These are phyloP conservation scores for Spiraea crenata DNA, from an alignment of 331 rosid species.

Conservation along the genomic window DNA sequence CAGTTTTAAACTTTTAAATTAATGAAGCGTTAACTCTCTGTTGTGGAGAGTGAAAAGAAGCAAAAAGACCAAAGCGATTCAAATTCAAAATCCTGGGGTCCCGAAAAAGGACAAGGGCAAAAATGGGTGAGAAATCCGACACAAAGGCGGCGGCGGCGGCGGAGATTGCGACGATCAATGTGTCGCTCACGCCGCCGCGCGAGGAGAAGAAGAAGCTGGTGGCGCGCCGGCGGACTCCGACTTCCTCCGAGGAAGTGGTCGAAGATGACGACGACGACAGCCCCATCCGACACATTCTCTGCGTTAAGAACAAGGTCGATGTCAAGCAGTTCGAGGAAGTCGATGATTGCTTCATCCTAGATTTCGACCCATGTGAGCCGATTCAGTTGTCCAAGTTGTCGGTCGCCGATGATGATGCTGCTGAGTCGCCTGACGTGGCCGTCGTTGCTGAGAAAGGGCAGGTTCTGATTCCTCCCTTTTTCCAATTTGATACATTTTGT, in stretches of 20 bases:
- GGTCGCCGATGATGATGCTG: not conserved
- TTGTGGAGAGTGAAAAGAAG: too few species aligned
- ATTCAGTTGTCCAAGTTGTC: slow-evolving; percentile 23
- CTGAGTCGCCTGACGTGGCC: slow-evolving; percentile 24
- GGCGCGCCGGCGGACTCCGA: not conserved
- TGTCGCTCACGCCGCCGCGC: not conserved
- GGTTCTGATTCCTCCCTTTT: slow-evolving; percentile 26
- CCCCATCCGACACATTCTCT: slow-evolving; percentile 39
- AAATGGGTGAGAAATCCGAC: not conserved
- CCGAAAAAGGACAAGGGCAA: not conserved
- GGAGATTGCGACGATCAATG: not conserved
- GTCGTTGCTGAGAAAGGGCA: slow-evolving; percentile 55
- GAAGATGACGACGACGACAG: slow-evolving; percentile 21
- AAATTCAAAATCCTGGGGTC: too few species aligned
- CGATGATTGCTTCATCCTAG: slow-evolving; percentile 68
- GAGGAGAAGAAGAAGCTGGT: not conserved
- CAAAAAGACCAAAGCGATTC: too few species aligned
- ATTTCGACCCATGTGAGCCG: slow-evolving; percentile 44
- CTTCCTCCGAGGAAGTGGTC: not conserved
- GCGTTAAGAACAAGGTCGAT: slow-evolving; percentile 39
- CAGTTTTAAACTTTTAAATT: too few species aligned
- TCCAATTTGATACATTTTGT: not conserved
- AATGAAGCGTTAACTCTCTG: too few species aligned
- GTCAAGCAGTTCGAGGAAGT: slow-evolving; percentile 46
- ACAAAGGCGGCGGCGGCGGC: too few species aligned